Base-by-base conservation (phyloP, 495 filamentous ascomycete genomes). In the Hypoxylon lenormandii region DNA sequence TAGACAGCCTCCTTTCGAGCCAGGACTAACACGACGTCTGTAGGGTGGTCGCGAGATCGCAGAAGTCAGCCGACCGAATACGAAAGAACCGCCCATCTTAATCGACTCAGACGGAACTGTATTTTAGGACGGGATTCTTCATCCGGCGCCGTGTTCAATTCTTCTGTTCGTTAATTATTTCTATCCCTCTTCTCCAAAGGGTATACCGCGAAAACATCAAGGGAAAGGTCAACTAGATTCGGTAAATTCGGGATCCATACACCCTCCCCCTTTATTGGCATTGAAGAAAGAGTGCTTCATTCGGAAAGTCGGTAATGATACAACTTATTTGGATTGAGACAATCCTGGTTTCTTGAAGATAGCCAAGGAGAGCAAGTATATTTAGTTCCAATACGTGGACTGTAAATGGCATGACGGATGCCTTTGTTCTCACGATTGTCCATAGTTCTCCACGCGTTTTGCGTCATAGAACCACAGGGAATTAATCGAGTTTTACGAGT, bases 81-180 rank as follows among this genome's bases (percentile, higher is more conserved):
- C 96, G 42, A 97, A 96, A 80, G 92, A 94, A 74, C 93, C 96
- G 16, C 95, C 95, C 3, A 98, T 98, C 72, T 90, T 97, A 81
- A 97, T 98, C 68, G 85, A 96, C 56, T 96, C 91, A 63, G 95
- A 98, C 76, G 95, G 95, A 46, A 98, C 95, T 6, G 93, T 98
- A 54, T 97, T 98, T 76, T 97, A 88, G 55, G 16, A 30, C 19
- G 2, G 22, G 38, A 54, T 30, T 15, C 23, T n/a, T 23, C 6
- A 13, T 6, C 38, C 38, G 15, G 38, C 15, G 7, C 28, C 23
- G 18, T 50, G 42, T 62, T 45, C 30, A 51, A 54, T 43, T 60
- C 54, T 51, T 60, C 22, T 57, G 30, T 52, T 46, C n/a, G 18
- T 21, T 60, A 49, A 40, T 68, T 64, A 48, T 40, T 46, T 28